Base-by-base conservation (phyloP, 345 rosid genomes). In the Euphorbia lathyris region DNA sequence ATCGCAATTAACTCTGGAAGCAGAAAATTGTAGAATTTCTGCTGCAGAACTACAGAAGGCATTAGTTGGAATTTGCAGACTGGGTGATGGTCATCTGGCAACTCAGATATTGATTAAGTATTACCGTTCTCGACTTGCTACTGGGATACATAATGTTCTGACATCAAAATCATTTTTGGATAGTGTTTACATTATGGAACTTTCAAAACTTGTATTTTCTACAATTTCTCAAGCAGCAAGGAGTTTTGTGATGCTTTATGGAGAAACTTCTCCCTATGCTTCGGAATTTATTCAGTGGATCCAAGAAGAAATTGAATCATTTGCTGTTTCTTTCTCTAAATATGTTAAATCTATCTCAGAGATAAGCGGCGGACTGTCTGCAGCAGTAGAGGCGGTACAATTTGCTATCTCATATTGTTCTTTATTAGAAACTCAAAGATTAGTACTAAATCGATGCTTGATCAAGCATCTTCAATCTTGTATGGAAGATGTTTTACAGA, bases 191-290 rank as follows among this genome's bases (percentile, higher is more conserved):
- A 67, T 76, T 42, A 79, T 72, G 74, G 85, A 84, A 66, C 84
- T 86, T 50, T 72, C 85, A 0, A 88, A 77, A 72, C 78, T 84
- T 50, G 76, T 83, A 9, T 88, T 86, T 74, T 84, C 89, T 57
- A 62, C 76, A 83, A 82, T 88, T 70, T 86, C 84, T 68, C 90
- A 83, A 79, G 86, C 89, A 53, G 87, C 89, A 64, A 79, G 70
- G 77, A 83, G 86, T 73, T 83, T 79, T 75, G 70, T 47, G 55
- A 71, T 80, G 87, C 70, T 88, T 61, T 68, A 74, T 52, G 87
- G 88, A 73, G 86, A 83, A 61, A 72, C 76, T 17, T 76, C 84
- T 42, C 65, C 80, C 12, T 72, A 74, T 74, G 77, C 76, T 68
- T 68, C 76, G 19, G 86, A 88, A 74, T 67, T 88, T 58, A 59